A percentile compares a stretch with the other conserved stretches of the same genome.
Conservation (phyloP, 371 early-diverging fungal genomes). For the Mucor sp. region DNA sequence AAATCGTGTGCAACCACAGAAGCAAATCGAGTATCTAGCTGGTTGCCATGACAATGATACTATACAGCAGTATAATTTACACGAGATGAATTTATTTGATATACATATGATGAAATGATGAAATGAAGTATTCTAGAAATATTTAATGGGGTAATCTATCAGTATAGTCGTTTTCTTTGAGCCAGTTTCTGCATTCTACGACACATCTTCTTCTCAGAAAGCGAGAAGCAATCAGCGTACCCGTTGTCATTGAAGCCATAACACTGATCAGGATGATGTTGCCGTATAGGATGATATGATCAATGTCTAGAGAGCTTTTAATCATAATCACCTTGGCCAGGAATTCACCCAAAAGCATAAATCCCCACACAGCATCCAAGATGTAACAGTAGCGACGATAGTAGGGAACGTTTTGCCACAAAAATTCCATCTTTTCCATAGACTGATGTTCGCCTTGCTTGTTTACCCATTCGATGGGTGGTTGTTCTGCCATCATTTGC, state of each 20-base stretch:
- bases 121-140: not conserved
- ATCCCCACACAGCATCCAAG: constrained; percentile 33
- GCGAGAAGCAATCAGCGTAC: not conserved
- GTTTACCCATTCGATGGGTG: constrained; percentile 25
- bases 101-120: not conserved
- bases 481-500: constrained; percentile 25
- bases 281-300: constrained; percentile 35
- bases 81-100: not conserved
- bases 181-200: not conserved
- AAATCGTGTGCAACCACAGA: not conserved
- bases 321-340: constrained; percentile 40
- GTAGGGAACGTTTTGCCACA: constrained; percentile 7
- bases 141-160: not conserved
- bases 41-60: not conserved
- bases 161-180: not conserved
- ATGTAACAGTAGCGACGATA: constrained; percentile 21
- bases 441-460: constrained; percentile 22
- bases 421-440: constrained; percentile 27
- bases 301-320: constrained; percentile 32
- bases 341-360: constrained; percentile 39
- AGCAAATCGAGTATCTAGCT: not conserved
- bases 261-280: constrained; percentile 29
- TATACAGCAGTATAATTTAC: not conserved
- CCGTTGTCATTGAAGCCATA: constrained; percentile 12
- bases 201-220: constrained; percentile 5